These are phyloP conservation scores for Thraustochytrium striatum DNA, from an alignment of 352 stramenopile genomes.

Conservation along the genomic window DNA sequence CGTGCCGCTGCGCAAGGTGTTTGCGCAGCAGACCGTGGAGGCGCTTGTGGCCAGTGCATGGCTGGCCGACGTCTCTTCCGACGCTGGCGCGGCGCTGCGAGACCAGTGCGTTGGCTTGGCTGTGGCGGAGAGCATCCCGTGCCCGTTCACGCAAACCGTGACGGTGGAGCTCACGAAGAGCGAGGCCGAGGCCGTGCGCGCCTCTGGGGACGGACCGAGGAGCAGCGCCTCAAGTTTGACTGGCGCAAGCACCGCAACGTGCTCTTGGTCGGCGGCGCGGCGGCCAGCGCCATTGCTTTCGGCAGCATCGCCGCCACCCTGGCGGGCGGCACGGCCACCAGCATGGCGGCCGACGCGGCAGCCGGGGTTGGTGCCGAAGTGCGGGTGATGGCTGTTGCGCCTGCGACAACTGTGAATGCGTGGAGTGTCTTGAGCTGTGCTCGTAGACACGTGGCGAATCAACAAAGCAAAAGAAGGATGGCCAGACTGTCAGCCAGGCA, in stretches of 20 bases:
- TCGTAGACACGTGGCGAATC: too few species aligned
- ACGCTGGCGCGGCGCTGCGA: neutral
- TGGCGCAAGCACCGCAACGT: constrained; percentile 6
- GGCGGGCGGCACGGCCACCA: neutral
- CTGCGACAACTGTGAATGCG: neutral
- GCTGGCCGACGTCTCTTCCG: constrained; percentile 14
- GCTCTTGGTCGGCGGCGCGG: constrained; percentile 18
- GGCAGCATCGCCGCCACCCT: neutral
- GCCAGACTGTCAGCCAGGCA: too few species aligned
- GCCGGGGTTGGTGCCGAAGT: neutral
- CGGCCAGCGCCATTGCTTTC: constrained; percentile 20
- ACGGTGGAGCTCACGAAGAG: neutral
- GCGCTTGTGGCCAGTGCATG: constrained; percentile 36
- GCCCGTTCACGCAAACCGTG: constrained; percentile 37
- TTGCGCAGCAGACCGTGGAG: constrained; percentile 38
- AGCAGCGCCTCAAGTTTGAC: neutral
- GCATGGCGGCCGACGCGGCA: neutral
- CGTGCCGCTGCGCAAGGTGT: constrained; percentile 37
- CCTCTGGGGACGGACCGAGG: neutral
- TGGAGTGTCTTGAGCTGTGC: too few species aligned
- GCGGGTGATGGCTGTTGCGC: neutral
- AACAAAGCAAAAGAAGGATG: too few species aligned
- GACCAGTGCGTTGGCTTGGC: constrained; percentile 6
- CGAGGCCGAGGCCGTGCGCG: neutral
- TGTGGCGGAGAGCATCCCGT: constrained; percentile 13